These are phyloP conservation scores for Pleodorina starrii DNA, from an alignment of 139 green algal species.

Conservation along the genomic window DNA sequence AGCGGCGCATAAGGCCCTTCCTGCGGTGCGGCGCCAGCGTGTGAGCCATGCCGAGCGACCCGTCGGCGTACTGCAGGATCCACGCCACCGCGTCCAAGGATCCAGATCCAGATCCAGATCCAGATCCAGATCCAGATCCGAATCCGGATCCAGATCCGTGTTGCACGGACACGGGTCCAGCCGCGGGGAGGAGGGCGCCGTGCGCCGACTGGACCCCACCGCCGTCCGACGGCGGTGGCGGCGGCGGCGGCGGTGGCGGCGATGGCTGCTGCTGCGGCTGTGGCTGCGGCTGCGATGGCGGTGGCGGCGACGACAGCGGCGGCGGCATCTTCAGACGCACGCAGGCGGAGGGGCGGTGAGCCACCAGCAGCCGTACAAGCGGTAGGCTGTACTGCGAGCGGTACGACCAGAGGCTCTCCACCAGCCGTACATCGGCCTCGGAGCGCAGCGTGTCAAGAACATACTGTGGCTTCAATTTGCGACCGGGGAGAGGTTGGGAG, in stretches of 20 bases:
- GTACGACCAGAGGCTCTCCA: slow-evolving; percentile 22
- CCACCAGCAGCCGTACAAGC: background rate
- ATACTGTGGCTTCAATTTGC: too few species aligned
- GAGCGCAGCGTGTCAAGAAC: slow-evolving; percentile 15
- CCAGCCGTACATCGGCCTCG: background rate
- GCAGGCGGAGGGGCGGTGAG: background rate
- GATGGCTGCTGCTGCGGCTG: too few species aligned
- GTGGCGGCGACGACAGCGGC: too few species aligned
- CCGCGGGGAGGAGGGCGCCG: too few species aligned
- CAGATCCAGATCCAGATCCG: background rate
- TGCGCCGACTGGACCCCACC: too few species aligned
- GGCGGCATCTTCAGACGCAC: background rate
- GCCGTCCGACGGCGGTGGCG: too few species aligned
- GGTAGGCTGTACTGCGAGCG: slow-evolving; percentile 16
- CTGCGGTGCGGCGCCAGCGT: slow-evolving; percentile 35
- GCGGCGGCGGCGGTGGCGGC: too few species aligned
- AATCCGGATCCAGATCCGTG: background rate
- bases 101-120: background rate
- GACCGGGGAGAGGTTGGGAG: too few species aligned
- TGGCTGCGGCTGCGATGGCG: too few species aligned
- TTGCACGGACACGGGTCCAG: too few species aligned
- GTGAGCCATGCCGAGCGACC: slow-evolving; percentile 44
- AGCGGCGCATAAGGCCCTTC: slow-evolving; percentile 5
- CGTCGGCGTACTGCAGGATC: slow-evolving; percentile 46
- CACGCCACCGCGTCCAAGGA: slow-evolving; percentile 26